A percentile compares a stretch with the other conserved stretches of the same genome.
Conservation (phyloP, 805 yeast species). For the Citeromyces nyonsensis region DNA sequence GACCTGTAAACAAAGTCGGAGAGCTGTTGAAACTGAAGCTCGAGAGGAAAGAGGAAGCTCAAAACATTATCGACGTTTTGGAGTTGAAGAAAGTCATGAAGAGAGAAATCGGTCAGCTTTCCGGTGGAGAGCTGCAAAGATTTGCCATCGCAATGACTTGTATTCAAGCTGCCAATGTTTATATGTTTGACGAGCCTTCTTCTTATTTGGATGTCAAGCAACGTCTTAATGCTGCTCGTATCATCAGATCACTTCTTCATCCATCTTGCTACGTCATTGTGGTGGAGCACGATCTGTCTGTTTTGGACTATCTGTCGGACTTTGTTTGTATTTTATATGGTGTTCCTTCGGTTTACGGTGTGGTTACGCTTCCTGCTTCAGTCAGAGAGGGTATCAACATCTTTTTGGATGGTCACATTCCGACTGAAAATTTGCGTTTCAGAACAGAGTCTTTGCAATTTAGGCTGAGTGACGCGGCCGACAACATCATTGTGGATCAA, state of each 20-base stretch:
- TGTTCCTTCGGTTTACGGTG: conserved; percentile 97
- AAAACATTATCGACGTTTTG: conserved; percentile 48
- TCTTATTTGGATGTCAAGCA: conserved; percentile 97
- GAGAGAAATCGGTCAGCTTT: conserved; percentile 80
- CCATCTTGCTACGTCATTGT: conserved; percentile 80
- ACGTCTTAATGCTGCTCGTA: conserved; percentile 93
- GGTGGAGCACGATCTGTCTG: conserved; percentile 98
- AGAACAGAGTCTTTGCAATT: conserved; percentile 93
- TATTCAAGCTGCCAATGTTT: conserved; percentile 87
- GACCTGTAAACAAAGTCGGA: conserved; percentile 73
- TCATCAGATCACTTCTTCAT: conserved; percentile 72
- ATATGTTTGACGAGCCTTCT: conserved; percentile 99
- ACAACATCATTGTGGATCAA: conserved; percentile 60
- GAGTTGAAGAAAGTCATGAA: conserved; percentile 64
- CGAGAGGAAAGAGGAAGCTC: conserved; percentile 57
- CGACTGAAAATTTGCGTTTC: conserved; percentile 92
- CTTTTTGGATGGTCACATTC: conserved; percentile 95
- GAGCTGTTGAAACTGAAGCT: conserved; percentile 57
- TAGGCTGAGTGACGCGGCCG: conserved; percentile 82
- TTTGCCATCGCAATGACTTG: conserved; percentile 97
- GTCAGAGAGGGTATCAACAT: conserved; percentile 99
- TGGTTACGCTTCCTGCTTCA: conserved; percentile 88
- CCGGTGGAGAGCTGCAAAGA: conserved; percentile 98
- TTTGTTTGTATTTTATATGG: conserved; percentile 94
- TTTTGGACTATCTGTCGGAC: conserved; percentile 91